These are phyloP conservation scores for Alternaria infectoria DNA, from an alignment of 2,329 filamentous ascomycete species.

Conservation along the genomic window DNA sequence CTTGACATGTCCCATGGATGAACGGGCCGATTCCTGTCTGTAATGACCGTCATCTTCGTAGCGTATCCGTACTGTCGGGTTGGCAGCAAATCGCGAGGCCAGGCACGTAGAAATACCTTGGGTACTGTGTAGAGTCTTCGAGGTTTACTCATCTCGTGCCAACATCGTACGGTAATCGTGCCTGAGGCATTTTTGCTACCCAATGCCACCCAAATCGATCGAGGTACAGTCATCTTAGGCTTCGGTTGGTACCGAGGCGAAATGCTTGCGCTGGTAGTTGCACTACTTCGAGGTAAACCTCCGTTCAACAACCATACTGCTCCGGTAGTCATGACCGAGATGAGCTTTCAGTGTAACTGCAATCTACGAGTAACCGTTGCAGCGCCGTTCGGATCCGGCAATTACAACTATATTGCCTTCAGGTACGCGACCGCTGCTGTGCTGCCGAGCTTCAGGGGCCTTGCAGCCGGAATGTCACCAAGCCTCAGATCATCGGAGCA, in stretches of 20 bases:
- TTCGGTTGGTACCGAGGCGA: neutral
- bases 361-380: slow-evolving; percentile 3
- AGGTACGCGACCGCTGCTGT: slow-evolving; percentile 2
- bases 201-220: neutral
- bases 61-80: slow-evolving; percentile 13
- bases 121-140: slow-evolving; percentile 8
- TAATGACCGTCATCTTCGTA: slow-evolving; percentile 11
- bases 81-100: slow-evolving; percentile 2
- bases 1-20: slow-evolving; percentile 16
- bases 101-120: neutral
- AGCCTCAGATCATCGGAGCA: slow-evolving; percentile 12
- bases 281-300: slow-evolving; percentile 3
- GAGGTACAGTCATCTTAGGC: neutral
- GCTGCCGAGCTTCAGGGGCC: slow-evolving; percentile 10
- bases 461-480: slow-evolving; percentile 10
- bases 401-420: slow-evolving; percentile 6
- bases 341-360: slow-evolving; percentile 2
- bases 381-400: slow-evolving; percentile 3
- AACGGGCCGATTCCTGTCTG: slow-evolving; percentile 22
- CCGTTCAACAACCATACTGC: slow-evolving; percentile 1
- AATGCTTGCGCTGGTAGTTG: neutral
- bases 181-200: neutral
- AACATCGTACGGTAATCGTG: slow-evolving; percentile 5
- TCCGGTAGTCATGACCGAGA: slow-evolving; percentile 4
- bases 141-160: neutral